Base-by-base conservation (phyloP, 805 yeast species). In the Pichia manshurica region DNA sequence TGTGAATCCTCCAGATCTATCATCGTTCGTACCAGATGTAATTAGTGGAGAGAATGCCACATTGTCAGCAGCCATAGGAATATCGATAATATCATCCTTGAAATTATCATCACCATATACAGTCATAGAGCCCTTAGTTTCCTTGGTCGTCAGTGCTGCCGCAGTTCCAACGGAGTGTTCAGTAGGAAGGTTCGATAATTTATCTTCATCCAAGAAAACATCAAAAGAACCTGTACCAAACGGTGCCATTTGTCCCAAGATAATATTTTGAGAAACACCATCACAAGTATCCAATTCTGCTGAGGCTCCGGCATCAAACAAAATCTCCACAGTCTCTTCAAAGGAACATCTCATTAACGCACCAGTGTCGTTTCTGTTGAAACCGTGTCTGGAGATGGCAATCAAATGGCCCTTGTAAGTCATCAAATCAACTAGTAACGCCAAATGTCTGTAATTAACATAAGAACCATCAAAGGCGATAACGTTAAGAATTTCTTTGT, bases 401-500 rank as follows among this genome's bases (percentile, higher is more conserved):
- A 95, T 91, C 68, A 93, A 75, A 64, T 91, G 96, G 62, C 99
- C 99, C 63, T 96, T 84, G 35, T 96, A 87, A 2, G 99, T 93
- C 99, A 93, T 93, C 34, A 90, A 95, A 73, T 93, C 99, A 50
- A 93, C 98, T 60, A 93, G 76, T 59, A 93, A 73, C 4, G 99
- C 97, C 93, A 93, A 84, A 63, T 93, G 99, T 71, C 99, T 84
- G 71, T 93, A 93, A 70, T 93, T 93, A 53, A 93, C 99, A 62
- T 93, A 93, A 34, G 99, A 90, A 86, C 99, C 99, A 77, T 93
- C 99, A 61, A 95, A 93, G 3, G 98, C 96, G 77, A 93, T 89
- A 59, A 93, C 99, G 63, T 93, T 93, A 70, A 87, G 81, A 60
- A 93, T 89, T 72, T 93, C 99, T 65, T 82, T 86, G 75, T 84